Base-by-base conservation (phyloP, 1,139 yeast species). In the Pichia sp. region DNA sequence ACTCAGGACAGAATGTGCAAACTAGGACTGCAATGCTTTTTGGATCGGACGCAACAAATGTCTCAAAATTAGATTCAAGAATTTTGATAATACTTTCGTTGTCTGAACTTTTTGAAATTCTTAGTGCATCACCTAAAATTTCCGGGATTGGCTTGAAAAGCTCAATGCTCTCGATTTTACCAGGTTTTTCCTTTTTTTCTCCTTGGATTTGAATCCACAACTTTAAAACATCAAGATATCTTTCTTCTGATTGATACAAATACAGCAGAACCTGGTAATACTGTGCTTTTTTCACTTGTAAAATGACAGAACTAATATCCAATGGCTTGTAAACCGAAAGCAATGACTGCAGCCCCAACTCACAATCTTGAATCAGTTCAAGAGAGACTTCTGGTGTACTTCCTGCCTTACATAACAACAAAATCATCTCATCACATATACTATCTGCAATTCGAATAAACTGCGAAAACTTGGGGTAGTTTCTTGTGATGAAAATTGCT, bases 391-490 rank as follows among this genome's bases (percentile, higher is more conserved):
- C 41, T 13, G 30, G 34, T 5, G 46, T 12, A 5, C 23, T 37
- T 4, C 50, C 47, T 9, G 50, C 54, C 28, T 41, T 34, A 58
- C 90, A 82, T 34, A 88, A 69, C 12, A 68, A 70, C 3, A 73
- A 70, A 23, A 87, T 69, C 4, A 85, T 70, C 7, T 68, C 65
- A 4, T 75, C 73, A 42, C 86, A 65, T 1, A 72, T 69, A 4
- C 81, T 73, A 48, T 85, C 91, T 0, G 91, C 79, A 2, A 89
- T 69, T 41, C 87, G 72, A 13, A 90, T 74, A 58, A 85, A 89
- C 66, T 90, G 96, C 3, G 81, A 74, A 63, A 85, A 90, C 65
- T 89, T 89, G 3, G 96, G 83, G 56, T 83, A 81, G 63, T 87
- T 88, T 50, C 91, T 66, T 0, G 89, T 87, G 30, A 90, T 70